phyloP scores from a whole-genome alignment of 2,329 filamentous ascomycete genomes.

The Aspergillus sp. region DNA sequence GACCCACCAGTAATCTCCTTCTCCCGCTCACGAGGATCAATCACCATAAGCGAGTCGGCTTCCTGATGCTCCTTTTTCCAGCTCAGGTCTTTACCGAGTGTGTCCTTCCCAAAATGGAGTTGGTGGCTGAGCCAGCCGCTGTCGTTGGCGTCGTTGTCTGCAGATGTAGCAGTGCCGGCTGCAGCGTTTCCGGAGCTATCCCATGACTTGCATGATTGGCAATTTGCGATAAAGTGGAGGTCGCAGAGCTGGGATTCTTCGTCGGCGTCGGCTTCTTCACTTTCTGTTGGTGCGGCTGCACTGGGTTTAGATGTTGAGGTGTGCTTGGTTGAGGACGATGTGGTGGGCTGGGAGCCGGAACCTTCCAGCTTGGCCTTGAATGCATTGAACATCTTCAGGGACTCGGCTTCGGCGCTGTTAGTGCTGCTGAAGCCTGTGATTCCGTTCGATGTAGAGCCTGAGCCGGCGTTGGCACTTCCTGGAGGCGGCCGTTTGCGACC shows the following conservation, averaged over 20 bases:
- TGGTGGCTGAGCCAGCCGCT: constrained; percentile 83
- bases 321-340: constrained; percentile 9
- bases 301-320: constrained; percentile 6
- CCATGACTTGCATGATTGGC: constrained; percentile 87
- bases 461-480: constrained; percentile 33
- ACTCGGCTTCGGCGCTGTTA: constrained; percentile 58
- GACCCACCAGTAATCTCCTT: constrained; percentile 66
- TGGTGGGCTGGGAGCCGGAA: constrained; percentile 25
- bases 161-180: constrained; percentile 52
- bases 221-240: constrained; percentile 92
- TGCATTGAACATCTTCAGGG: constrained; percentile 70
- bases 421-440: constrained; percentile 52
- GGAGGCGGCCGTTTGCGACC: constrained; percentile 46
- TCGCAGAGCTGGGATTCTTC: constrained; percentile 81
- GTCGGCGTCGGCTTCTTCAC: constrained; percentile 53
- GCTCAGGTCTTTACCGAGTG: constrained; percentile 82
- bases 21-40: constrained; percentile 84
- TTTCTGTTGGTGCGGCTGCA: constrained; percentile 10
- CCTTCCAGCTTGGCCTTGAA: constrained; percentile 76
- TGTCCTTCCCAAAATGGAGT: constrained; percentile 84
- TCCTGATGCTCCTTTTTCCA: constrained; percentile 92
- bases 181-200: constrained; percentile 53
- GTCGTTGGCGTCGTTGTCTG: constrained; percentile 45
- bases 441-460: constrained; percentile 52
- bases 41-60: constrained; percentile 67